A percentile compares a stretch with the other conserved stretches of the same genome.
Conservation (phyloP, 352 stramenopile species). For the Globisporangium apiculatum region DNA sequence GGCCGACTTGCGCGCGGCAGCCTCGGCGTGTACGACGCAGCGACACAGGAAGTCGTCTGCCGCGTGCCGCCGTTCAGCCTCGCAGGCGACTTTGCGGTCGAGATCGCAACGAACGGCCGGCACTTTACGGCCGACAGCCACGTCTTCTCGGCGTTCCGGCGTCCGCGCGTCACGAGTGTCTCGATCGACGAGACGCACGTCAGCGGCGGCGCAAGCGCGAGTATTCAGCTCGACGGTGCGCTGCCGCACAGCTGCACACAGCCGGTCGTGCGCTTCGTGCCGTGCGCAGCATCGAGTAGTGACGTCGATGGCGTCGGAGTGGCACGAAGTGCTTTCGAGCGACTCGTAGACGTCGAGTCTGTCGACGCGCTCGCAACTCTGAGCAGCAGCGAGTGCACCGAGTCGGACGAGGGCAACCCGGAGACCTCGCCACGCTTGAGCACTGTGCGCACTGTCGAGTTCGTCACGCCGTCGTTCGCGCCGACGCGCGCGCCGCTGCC, state of each 20-base stretch:
- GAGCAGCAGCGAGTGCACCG: neutral
- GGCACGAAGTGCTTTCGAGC: neutral
- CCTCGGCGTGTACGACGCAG: constrained; percentile 30
- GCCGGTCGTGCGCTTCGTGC: constrained; percentile 34
- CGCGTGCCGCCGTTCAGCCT: constrained; percentile 57
- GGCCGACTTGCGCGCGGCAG: constrained; percentile 41
- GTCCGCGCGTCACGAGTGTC: constrained; percentile 25
- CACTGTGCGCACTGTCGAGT: constrained; percentile 11
- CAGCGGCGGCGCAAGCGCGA: constrained; percentile 21
- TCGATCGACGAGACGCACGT: constrained; percentile 37
- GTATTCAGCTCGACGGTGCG: constrained; percentile 28
- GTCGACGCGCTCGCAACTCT: neutral
- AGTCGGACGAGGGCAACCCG: neutral
- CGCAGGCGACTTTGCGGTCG: constrained; percentile 48
- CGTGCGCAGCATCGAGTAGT: constrained; percentile 13
- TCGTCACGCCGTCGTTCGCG: constrained; percentile 22
- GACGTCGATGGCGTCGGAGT: neutral
- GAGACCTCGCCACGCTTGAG: constrained; percentile 1
- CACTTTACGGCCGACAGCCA: constrained; percentile 62
- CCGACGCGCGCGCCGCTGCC: constrained; percentile 14
- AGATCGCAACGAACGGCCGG: constrained; percentile 78
- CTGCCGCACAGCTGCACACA: constrained; percentile 23
- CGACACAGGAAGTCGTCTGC: constrained; percentile 47
- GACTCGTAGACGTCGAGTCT: neutral
- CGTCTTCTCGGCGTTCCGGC: constrained; percentile 50